Base-by-base conservation (phyloP, 176 grass and related monocot species). In the Cenchrus purpureus region DNA sequence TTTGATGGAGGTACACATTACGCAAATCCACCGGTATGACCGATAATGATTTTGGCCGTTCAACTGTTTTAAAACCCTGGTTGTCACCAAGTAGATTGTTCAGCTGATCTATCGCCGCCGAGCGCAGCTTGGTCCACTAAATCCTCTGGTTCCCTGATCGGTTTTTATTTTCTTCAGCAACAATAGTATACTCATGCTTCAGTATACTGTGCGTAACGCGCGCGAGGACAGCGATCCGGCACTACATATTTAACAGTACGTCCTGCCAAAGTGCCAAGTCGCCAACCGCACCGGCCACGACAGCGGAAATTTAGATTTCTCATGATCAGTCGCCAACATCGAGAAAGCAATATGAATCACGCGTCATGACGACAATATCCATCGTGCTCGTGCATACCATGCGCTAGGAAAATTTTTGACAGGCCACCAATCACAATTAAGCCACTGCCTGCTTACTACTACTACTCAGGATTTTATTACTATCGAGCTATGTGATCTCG, bases 201-300 rank as follows among this genome's bases (percentile, higher is more conserved):
- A 16, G 46, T 52, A 22, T 10, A 61, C 2, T 25, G 8, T 25
- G 25, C 58, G 12, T 77, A 60, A 87, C n/a, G n/a, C n/a, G n/a
- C 0, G 7, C 16, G 2, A 25, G 6, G 51, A 77, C 25, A 44
- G 51, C 34, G 57, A 60, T 65, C n/a, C 70, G 9, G 11, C 25
- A 1, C 6, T 9, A 16, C 57, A 1, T 22, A 13, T 45, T 15
- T 55, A 55, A 55, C 12, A 65, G 9, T 40, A 40, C 37, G 37
- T 28, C 11, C 31, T n/a, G 22, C 71, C 60, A 12, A 76, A 66
- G 20, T 20, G 22, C 45, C 71, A 80, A 85, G 82, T 85, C 88
- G 8, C 64, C 73, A 22, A 16, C 76, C 11, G 65, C 31, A 74
- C 43, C 10, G 28, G 16, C 83, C 25, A 54, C 12, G 0, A 40